These are phyloP conservation scores for Fraxinus dipetala DNA, from an alignment of 305 asterid species.

Conservation along the genomic window DNA sequence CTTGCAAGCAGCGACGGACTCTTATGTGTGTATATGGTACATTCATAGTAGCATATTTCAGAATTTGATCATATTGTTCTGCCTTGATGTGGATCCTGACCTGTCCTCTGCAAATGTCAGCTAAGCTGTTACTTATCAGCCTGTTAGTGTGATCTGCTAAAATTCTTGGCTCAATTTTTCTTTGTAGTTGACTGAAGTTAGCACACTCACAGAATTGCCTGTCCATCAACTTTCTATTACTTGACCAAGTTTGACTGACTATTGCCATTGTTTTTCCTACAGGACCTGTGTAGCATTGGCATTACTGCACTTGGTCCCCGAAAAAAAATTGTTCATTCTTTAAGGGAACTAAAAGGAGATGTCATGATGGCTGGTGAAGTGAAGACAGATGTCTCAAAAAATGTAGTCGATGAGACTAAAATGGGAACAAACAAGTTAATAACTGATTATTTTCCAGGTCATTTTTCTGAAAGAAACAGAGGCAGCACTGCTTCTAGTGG, in stretches of 20 bases:
- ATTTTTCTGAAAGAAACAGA: constrained; percentile 39
- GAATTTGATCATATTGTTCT: not conserved
- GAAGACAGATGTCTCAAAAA: constrained; percentile 35
- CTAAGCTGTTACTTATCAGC: not conserved
- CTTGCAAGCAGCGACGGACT: constrained; percentile 8
- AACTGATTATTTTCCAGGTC: constrained; percentile 77
- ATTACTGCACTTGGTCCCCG: constrained; percentile 88
- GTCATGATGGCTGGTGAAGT: constrained; percentile 35
- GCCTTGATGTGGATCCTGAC: not conserved
- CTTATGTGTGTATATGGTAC: not conserved
- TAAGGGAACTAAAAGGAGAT: constrained; percentile 50
- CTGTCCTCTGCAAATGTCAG: not conserved
- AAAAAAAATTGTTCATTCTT: constrained; percentile 68
- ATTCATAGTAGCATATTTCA: constrained; percentile 8
- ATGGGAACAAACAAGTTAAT: constrained; percentile 60
- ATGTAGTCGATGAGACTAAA: constrained; percentile 42
- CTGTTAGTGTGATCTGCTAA: not conserved
- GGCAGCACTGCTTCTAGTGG: constrained; percentile 25
- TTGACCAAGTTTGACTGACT: constrained; percentile 11
- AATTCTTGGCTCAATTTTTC: not conserved
- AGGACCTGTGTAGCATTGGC: constrained; percentile 83
- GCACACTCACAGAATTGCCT: not conserved
- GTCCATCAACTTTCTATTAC: not conserved
- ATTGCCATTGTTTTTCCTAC: constrained; percentile 21
- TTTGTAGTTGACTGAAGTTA: constrained; percentile 11